Evolutionary conservation across 495 filamentous ascomycete genomes (phyloP).

Genomic region (Penicillium ochrochloron): DNA sequence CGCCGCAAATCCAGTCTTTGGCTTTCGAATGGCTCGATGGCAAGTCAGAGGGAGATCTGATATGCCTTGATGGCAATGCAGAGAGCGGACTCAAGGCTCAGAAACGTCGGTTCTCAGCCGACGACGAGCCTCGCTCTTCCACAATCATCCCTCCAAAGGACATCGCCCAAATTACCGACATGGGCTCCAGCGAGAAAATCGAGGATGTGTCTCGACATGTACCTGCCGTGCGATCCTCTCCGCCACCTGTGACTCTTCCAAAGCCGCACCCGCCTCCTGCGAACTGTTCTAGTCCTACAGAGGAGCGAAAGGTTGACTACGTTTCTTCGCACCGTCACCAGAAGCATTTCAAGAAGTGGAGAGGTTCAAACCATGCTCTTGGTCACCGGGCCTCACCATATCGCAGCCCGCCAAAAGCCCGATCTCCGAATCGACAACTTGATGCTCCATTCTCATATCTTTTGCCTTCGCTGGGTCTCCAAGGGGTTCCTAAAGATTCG

Average conservation of each 20-base stretch:
- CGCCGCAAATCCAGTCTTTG: conserved; percentile 16
- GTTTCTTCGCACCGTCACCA: conserved; percentile 19
- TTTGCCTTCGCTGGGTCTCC: not conserved
- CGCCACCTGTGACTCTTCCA: conserved; percentile 3
- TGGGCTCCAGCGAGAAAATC: not conserved
- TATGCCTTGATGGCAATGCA: not conserved
- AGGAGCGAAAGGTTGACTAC: conserved; percentile 25
- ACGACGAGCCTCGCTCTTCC: conserved; percentile 11
- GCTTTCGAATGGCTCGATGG: conserved; percentile 26
- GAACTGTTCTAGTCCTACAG: conserved; percentile 15
- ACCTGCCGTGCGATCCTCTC: conserved; percentile 28
- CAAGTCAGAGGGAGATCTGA: conserved; percentile 13
- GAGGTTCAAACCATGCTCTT: conserved; percentile 10
- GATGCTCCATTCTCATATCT: conserved; percentile 16
- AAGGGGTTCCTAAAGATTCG: not conserved
- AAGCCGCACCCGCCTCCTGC: conserved; percentile 3
- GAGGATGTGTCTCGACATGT: not conserved
- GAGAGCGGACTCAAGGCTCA: not conserved
- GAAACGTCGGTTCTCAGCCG: conserved; percentile 14
- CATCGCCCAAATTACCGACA: not conserved
- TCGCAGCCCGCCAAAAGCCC: conserved; percentile 15
- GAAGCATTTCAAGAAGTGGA: conserved; percentile 31
- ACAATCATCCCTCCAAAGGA: conserved; percentile 1
- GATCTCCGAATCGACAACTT: conserved; percentile 4
- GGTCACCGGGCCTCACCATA: conserved; percentile 15